Evolutionary conservation across 1,284 basidiomycete genomes (phyloP), one percentile per base, ranked within the genome.

Genomic region (Xanthoconium separans): DNA sequence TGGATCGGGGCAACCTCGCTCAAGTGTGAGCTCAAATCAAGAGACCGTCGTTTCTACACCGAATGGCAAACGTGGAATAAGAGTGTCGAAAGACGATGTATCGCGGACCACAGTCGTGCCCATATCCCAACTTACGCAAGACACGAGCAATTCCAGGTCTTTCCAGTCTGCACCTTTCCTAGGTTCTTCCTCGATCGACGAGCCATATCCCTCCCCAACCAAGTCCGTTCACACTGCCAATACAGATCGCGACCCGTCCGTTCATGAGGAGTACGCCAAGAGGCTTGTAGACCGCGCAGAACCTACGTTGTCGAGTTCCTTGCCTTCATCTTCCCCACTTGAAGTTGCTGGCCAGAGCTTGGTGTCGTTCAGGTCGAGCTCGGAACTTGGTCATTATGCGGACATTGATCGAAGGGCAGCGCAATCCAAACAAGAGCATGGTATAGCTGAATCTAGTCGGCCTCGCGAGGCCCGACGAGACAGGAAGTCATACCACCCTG

Each of bases 331-430:
- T 7, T 82, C 81, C 11, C 75, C 78, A 15, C 69, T 82, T 11
- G 74, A 75, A 27, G 66, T 56, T n/a, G 72, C 70, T 22, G 57
- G 64, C 45, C 74, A 77, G 29, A 71, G 74, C 39, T 60, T 73
- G 13, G 62, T 73, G 27, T 52, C 72, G 15, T 60, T 75, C 53
- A 82, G 89, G 46, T 80, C 87, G 12, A 89, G 85, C 63, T 92
- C 89, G 18, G 89, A 89, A 65, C 73, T 89, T 47, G 89, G 90
- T 1, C 84, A 92, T 64, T 91, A 92, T 69, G 65, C 83, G 37
- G 89, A 91, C 71, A 66, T 75, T 50, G 77, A 77, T 46, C 69
- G 70, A 57, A 73, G 73, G 50, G 65, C 30, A 15, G 60, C 44
- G 5, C 42, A 66, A 20, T 57, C 65, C n/a, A 74, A 69, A 41